Evolutionary conservation across 352 stramenopile species (phyloP).

Genomic region (Globisporangium alternatum): DNA sequence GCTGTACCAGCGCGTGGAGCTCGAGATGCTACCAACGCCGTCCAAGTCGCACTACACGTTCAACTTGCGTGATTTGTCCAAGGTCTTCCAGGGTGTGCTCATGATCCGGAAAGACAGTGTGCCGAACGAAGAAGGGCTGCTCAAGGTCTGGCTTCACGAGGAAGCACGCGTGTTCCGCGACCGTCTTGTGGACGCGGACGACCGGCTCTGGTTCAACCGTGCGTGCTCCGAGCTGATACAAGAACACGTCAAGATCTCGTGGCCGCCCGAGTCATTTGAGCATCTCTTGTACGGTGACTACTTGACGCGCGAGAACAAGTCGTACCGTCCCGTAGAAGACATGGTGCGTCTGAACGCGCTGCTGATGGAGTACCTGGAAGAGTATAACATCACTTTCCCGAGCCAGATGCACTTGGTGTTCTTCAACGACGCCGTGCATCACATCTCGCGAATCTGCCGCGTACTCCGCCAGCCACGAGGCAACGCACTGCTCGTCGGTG

Average conservation of each 20-base stretch:
- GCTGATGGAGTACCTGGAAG: slow-evolving; percentile 90
- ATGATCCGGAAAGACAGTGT: slow-evolving; percentile 89
- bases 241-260: slow-evolving; percentile 61
- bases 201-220: slow-evolving; percentile 87
- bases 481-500: slow-evolving; percentile 91
- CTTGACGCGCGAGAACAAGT: slow-evolving; percentile 73
- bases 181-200: slow-evolving; percentile 83
- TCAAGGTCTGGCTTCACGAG: slow-evolving; percentile 92
- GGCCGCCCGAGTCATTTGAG: slow-evolving; percentile 63
- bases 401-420: slow-evolving; percentile 95
- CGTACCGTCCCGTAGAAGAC: slow-evolving; percentile 71
- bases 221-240: slow-evolving; percentile 71
- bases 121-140: slow-evolving; percentile 58
- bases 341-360: slow-evolving; percentile 66
- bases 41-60: slow-evolving; percentile 94
- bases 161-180: slow-evolving; percentile 91
- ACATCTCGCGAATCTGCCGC: slow-evolving; percentile 92
- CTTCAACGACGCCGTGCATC: slow-evolving; percentile 93
- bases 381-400: slow-evolving; percentile 94
- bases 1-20: slow-evolving; percentile 86
- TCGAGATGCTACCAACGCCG: slow-evolving; percentile 89
- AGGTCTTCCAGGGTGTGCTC: slow-evolving; percentile 92
- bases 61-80: slow-evolving; percentile 91
- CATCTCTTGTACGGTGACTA: slow-evolving; percentile 91
- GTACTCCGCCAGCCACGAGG: slow-evolving; percentile 90